Evolutionary conservation across 106 monocot species (phyloP), one percentile per base, ranked within the genome.

Genomic region (Platanthera zijinensis): DNA sequence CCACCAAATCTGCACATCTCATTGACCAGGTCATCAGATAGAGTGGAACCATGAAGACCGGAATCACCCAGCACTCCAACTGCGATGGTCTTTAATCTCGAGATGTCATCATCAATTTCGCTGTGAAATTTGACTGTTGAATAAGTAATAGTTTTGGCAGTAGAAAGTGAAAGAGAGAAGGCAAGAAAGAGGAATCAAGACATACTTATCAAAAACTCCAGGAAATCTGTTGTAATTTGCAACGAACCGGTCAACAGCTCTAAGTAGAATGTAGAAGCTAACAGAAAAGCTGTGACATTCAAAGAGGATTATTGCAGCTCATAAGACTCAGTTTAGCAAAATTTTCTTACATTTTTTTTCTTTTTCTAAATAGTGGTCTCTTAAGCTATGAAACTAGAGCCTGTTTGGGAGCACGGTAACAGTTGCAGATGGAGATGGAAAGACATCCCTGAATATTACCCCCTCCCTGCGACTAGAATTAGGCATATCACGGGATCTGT

Each of bases 1-100:
- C 86, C 88, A 57, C 91, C 94, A 82, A 82, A 97, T 81, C 94
- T 82, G 82, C 89, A 91, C 89, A 94, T 97, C 72, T 97, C 97
- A 61, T 82, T 83, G 68, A 97, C 77, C 63, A 94, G 82, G 52
- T 97, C 97, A 75, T 97, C 97, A 28, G 85, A 77, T 28, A 94
- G 61, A 50, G 85, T 78, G 25, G 91, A 74, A 0, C 85, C 91
- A 67, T 88, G 84, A 80, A 91, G 85, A 3, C 94, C 94, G 46
- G 73, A 78, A 52, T 95, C 91, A 66, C 73, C 86, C 18, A 91
- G 54, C 52, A 97, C 85, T 39, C 83, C 76, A 74, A 91, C 80
- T 56, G 91, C 85, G 68, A 94, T 82, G 28, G 86, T 80, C 80
- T 94, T 97, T 80, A 97, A 74, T 14, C 91, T 79, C 28, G 87